A percentile compares a stretch with the other conserved stretches of the same genome.
Conservation (phyloP, 345 rosid species). For the Turritis glabra region DNA sequence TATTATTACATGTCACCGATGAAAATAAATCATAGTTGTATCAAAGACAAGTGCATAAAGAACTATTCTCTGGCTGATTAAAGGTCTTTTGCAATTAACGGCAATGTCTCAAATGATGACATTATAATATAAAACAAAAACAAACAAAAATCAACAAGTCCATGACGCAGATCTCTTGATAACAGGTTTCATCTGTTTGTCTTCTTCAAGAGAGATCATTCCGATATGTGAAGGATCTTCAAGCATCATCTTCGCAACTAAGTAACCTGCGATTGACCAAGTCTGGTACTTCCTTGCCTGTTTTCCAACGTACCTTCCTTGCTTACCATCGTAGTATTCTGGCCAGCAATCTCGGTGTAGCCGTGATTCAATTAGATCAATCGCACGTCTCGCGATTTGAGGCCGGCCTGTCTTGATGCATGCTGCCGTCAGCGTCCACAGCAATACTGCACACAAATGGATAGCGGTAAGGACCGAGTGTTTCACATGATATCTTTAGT, state of each 20-base stretch:
- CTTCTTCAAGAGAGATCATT: constrained; percentile 70
- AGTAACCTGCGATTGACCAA: constrained; percentile 68
- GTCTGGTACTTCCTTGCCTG: constrained; percentile 69
- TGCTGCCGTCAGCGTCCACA: constrained; percentile 67
- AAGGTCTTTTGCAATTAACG: too few species aligned
- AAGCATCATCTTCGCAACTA: constrained; percentile 71
- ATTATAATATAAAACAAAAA: neutral
- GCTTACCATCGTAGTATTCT: constrained; percentile 66
- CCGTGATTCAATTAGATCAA: constrained; percentile 53
- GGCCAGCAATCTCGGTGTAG: constrained; percentile 68
- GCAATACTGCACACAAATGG: constrained; percentile 46
- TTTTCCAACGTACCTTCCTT: constrained; percentile 57
- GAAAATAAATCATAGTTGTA: too few species aligned
- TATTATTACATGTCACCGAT: too few species aligned
- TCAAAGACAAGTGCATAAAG: too few species aligned
- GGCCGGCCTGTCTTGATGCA: constrained; percentile 73
- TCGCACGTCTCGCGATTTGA: constrained; percentile 62
- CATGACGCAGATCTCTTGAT: constrained; percentile 63
- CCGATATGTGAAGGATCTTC: constrained; percentile 69
- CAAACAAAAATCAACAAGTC: constrained; percentile 41
- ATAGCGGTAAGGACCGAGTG: neutral
- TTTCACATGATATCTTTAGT: neutral
- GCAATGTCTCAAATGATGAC: neutral
- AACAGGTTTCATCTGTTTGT: constrained; percentile 60
- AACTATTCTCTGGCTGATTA: too few species aligned